Conservation (phyloP, 768 basidiomycete species). For the Tricholoma hemisulphureum region DNA sequence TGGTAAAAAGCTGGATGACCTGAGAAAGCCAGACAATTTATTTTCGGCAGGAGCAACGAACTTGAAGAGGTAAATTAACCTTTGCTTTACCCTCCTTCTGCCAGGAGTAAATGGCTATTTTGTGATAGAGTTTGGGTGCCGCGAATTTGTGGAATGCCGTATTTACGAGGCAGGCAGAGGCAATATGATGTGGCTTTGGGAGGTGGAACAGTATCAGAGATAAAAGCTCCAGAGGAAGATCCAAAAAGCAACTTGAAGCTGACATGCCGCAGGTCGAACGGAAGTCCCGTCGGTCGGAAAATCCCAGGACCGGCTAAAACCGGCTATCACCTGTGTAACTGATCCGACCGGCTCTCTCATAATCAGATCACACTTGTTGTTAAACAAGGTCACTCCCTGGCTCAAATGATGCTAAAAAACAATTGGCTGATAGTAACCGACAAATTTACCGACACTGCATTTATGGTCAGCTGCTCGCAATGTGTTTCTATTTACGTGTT, state of each 20-base stretch:
- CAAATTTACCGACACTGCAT: too few relatives aligned
- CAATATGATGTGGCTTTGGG: conserved; percentile 51
- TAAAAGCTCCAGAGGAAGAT: conserved; percentile 68
- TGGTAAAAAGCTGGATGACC: conserved; percentile 63
- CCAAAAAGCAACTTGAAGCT: conserved; percentile 46
- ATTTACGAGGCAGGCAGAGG: conserved; percentile 54
- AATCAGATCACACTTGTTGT: too few relatives aligned
- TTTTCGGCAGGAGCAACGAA: background rate
- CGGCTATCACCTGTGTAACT: too few relatives aligned
- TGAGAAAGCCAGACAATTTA: conserved; percentile 25
- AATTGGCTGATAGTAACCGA: too few relatives aligned
- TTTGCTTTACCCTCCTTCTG: conserved; percentile 61
- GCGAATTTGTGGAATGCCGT: conserved; percentile 53
- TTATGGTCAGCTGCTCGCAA: too few relatives aligned
- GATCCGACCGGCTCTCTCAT: too few relatives aligned
- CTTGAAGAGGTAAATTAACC: conserved; percentile 33
- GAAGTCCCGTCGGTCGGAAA: too few relatives aligned
- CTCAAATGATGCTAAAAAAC: too few relatives aligned
- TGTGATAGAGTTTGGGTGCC: conserved; percentile 51
- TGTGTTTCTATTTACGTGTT: too few relatives aligned
- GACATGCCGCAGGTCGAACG: too few relatives aligned
- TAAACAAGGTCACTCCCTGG: too few relatives aligned
- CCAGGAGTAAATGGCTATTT: conserved; percentile 68
- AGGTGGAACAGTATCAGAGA: conserved; percentile 54
- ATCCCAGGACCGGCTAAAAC: too few relatives aligned